These are phyloP conservation scores for Ramaria sp. DNA, from an alignment of 768 basidiomycete species.

Conservation along the genomic window DNA sequence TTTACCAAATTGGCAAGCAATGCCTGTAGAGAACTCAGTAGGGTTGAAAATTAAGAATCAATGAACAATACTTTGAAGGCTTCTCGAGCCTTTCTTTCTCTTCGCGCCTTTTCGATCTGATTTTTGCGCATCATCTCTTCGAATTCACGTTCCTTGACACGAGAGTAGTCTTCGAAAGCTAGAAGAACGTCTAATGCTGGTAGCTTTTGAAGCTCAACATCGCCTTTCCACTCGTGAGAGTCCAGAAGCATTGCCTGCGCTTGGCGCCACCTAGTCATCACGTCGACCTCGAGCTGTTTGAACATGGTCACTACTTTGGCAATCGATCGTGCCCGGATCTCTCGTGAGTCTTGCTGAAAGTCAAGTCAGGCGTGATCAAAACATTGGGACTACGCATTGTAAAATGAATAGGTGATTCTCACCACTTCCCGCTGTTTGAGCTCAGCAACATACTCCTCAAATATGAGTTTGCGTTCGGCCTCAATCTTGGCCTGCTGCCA, in stretches of 20 bases:
- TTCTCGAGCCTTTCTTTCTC: constrained; percentile 84
- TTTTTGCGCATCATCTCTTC: constrained; percentile 74
- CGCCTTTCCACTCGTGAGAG: constrained; percentile 69
- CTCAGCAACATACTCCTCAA: constrained; percentile 85
- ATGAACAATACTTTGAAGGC: constrained; percentile 62
- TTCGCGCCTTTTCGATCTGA: constrained; percentile 74
- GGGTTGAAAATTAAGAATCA: neutral
- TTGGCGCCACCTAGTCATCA: constrained; percentile 86
- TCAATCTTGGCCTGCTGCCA: constrained; percentile 86
- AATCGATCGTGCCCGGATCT: constrained; percentile 67
- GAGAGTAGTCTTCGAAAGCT: constrained; percentile 90
- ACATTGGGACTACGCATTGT: constrained; percentile 8
- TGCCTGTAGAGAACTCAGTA: constrained; percentile 29
- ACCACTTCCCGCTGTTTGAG: constrained; percentile 86
- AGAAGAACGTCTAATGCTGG: constrained; percentile 87
- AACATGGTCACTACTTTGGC: constrained; percentile 76
- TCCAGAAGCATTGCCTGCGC: constrained; percentile 69
- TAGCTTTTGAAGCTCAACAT: constrained; percentile 67
- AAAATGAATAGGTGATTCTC: constrained; percentile 20
- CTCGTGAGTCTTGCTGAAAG: constrained; percentile 64
- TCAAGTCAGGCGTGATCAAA: constrained; percentile 4
- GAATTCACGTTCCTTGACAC: constrained; percentile 81
- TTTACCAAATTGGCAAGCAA: constrained; percentile 62
- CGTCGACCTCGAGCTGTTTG: constrained; percentile 81
- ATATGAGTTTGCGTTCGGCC: constrained; percentile 76